A percentile compares a stretch with the other conserved stretches of the same genome.
phyloP scores from a whole-genome alignment of 2,329 filamentous ascomycete species.

The Balansia obtecta region DNA sequence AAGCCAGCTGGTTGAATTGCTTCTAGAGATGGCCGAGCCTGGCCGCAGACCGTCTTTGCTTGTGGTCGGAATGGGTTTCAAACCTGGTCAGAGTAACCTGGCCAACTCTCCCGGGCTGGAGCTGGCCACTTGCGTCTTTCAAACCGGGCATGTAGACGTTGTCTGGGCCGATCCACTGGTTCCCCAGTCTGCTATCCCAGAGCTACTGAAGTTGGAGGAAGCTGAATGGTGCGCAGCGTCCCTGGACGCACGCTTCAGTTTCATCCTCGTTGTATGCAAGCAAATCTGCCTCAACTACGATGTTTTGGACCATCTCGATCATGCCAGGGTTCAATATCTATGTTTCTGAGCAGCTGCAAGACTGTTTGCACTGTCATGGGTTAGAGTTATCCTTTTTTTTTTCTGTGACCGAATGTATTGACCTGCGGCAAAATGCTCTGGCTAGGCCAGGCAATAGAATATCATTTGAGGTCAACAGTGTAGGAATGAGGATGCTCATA shows the following conservation, averaged over 20 bases:
- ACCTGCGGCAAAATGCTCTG: no score
- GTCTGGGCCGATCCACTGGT: constrained; percentile 32
- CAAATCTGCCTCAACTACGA: constrained; percentile 30
- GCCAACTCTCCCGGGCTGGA: constrained; percentile 35
- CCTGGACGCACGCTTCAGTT: constrained; percentile 26
- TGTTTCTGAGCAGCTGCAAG: constrained; percentile 12
- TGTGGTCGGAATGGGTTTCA: constrained; percentile 38
- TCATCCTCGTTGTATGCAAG: constrained; percentile 30
- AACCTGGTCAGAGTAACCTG: constrained; percentile 33
- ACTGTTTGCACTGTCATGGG: no score
- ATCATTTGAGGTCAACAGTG: no score
- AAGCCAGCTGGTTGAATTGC: constrained; percentile 19
- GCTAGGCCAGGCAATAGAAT: no score
- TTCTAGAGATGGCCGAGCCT: constrained; percentile 11
- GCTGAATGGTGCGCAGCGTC: constrained; percentile 24
- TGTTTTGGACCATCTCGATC: constrained; percentile 22
- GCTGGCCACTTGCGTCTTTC: constrained; percentile 24
- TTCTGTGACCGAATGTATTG: no score
- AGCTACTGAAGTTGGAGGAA: constrained; percentile 25
- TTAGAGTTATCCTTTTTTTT: no score
- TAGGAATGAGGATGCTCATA: no score
- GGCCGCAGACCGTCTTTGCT: constrained; percentile 20
- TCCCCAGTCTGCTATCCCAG: constrained; percentile 26
- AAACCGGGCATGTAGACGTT: constrained; percentile 27
- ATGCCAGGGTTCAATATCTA: constrained; percentile 27